Base-by-base conservation (phyloP, 2,329 filamentous ascomycete genomes). In the Chrysosporium queenslandicum region DNA sequence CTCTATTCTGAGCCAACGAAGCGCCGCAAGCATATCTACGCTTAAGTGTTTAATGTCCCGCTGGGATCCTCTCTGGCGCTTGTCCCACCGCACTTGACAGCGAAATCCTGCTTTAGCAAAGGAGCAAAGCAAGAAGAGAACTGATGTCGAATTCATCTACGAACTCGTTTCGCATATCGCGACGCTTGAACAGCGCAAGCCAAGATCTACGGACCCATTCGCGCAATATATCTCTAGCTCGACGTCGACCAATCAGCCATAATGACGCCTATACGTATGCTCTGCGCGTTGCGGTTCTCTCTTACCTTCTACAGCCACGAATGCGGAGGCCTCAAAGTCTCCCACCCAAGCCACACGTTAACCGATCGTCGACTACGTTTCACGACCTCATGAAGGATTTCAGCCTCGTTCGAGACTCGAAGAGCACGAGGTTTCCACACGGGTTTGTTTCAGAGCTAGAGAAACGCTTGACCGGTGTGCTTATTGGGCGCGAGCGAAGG, bases 221-320 rank as follows among this genome's bases (percentile, higher is more conserved):
- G 50, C 68, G 71, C 58, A 71, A 67, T 56, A 65, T 66, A 41
- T 75, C 73, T 32, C 58, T 65, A 53, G 64, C 65, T 46, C 68
- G 71, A 52, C 68, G 68, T 52, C 70, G 71, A 47, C 67, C 69
- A 14, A 63, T 76, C 55, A 71, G 62, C 58, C 64, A 75, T 66
- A 86, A 94, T 61, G 88, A 96, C 70, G 90, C 88, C 65, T 95
- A 94, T 72, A 86, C 83, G 58, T 95, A 88, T 71, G 89, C 90
- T 61, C 81, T 98, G 51, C 86, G 92, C 57, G 83, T 87, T 60
- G 91, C 91, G 60, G 96, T 88, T 70, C 85, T 98, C 54, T 79
- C 91, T 69, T 94, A 98, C 69, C 82, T 97, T 41, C 79, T 98
- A 49, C 89, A 95, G 67, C 91, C 92, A 57, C 86, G 89, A 64